phyloP scores from a whole-genome alignment of 2,329 filamentous ascomycete genomes.

The Paramyrothecium sp. region DNA sequence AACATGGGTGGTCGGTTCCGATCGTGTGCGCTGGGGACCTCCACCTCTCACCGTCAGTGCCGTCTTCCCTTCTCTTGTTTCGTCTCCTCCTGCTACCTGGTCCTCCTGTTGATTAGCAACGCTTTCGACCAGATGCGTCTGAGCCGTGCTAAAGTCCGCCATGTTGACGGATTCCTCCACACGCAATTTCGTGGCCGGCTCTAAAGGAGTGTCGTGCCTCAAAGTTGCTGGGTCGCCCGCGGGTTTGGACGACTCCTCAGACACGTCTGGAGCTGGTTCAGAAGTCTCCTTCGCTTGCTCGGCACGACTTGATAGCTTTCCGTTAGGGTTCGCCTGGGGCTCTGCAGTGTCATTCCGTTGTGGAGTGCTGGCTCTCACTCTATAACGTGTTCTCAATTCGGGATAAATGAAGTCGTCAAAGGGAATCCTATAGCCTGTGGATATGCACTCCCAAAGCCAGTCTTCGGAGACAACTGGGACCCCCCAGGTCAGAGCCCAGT shows the following conservation, averaged over 20 bases:
- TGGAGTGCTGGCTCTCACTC: constrained; percentile 8
- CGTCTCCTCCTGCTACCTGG: background rate
- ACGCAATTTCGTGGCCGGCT: background rate
- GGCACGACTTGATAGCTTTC: too few relatives aligned
- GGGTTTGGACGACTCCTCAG: too few relatives aligned
- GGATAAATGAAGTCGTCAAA: constrained; percentile 46
- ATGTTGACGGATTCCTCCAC: background rate
- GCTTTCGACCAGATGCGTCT: background rate
- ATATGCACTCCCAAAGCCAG: constrained; percentile 85
- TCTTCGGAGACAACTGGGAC: constrained; percentile 78
- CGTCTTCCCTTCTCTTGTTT: background rate
- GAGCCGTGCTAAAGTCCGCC: background rate
- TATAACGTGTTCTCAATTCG: constrained; percentile 36
- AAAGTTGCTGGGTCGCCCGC: background rate
- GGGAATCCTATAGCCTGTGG: constrained; percentile 47
- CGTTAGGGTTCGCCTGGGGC: too few relatives aligned
- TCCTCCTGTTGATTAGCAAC: background rate
- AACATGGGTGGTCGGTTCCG: background rate
- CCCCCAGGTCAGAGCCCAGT: constrained; percentile 69
- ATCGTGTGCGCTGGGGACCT: background rate
- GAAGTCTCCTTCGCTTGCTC: too few relatives aligned
- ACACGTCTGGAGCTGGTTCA: too few relatives aligned
- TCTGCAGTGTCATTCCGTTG: background rate
- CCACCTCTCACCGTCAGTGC: background rate
- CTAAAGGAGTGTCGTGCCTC: background rate